Conservation (phyloP, 1,139 yeast species). For the Yamadazyma sp. region DNA sequence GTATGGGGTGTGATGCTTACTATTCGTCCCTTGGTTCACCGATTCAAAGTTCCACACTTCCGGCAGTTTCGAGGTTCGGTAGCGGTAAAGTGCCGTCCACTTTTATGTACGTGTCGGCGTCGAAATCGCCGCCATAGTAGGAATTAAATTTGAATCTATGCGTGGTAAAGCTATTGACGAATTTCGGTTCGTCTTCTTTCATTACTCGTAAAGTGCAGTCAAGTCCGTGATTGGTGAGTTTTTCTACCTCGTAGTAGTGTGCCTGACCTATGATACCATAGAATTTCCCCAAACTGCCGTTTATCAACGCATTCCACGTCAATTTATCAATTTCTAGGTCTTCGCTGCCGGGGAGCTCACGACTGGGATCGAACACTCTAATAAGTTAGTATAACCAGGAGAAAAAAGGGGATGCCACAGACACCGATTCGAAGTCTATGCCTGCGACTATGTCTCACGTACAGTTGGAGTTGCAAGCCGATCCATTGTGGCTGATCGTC, state of each 20-base stretch:
- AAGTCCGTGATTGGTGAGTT: slow-evolving; percentile 13
- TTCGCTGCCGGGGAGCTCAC: slow-evolving; percentile 3
- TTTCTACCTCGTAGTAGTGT: slow-evolving; percentile 28
- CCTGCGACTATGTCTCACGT: too few relatives aligned
- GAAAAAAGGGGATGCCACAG: too few relatives aligned
- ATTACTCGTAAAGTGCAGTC: slow-evolving; percentile 25
- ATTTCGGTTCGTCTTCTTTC: slow-evolving; percentile 27
- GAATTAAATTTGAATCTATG: slow-evolving; percentile 29
- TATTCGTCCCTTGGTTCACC: too few relatives aligned
- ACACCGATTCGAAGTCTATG: too few relatives aligned
- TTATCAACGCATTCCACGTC: slow-evolving; percentile 34
- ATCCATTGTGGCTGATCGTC: slow-evolving; percentile 7
- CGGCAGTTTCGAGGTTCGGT: neutral
- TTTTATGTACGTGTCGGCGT: slow-evolving; percentile 23
- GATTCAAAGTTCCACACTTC: too few relatives aligned
- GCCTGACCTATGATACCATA: slow-evolving; percentile 42
- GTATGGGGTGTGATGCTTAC: too few relatives aligned
- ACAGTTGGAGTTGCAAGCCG: slow-evolving; percentile 12
- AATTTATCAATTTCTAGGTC: slow-evolving; percentile 14
- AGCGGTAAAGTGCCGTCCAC: neutral
- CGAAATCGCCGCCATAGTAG: slow-evolving; percentile 24
- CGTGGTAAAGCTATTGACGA: slow-evolving; percentile 29
- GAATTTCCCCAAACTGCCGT: slow-evolving; percentile 25
- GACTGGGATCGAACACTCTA: slow-evolving; percentile 12
- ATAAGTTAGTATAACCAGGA: slow-evolving; percentile 9